Evolutionary conservation across 2,329 filamentous ascomycete species (phyloP).

Genomic region (Sporothrix curviconia): DNA sequence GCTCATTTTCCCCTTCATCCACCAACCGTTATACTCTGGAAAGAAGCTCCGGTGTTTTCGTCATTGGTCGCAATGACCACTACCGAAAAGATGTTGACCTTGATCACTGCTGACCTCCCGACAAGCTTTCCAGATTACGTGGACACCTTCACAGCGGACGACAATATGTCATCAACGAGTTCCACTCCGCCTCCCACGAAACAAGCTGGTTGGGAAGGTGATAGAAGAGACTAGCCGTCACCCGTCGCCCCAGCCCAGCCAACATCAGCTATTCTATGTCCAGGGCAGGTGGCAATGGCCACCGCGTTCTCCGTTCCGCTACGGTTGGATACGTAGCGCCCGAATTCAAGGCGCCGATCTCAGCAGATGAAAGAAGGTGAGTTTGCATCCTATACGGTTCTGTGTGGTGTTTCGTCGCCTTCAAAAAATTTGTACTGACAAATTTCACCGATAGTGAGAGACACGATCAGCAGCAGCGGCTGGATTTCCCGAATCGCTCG

Average conservation of each 20-base stretch:
- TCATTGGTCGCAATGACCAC: conserved; percentile 13
- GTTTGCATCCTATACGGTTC: conserved; percentile 20
- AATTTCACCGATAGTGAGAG: conserved; percentile 56
- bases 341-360: conserved; percentile 84
- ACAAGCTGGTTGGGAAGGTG: conserved; percentile 26
- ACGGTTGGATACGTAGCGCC: conserved; percentile 93
- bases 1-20: too few species aligned
- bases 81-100: conserved; percentile 23
- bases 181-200: conserved; percentile 17
- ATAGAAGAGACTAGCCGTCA: conserved; percentile 46
- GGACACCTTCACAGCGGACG: conserved; percentile 27
- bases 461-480: conserved; percentile 66
- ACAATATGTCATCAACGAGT: conserved; percentile 25
- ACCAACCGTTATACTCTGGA: too few species aligned
- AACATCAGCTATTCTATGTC: conserved; percentile 62
- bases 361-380: conserved; percentile 79
- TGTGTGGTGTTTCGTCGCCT: background rate
- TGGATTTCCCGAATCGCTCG: conserved; percentile 80
- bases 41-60: too few species aligned
- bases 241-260: conserved; percentile 82
- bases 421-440: background rate
- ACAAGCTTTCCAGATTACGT: conserved; percentile 30
- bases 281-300: conserved; percentile 50
- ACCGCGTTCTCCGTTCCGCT: conserved; percentile 75
- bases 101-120: conserved; percentile 28